Base-by-base conservation (phyloP, 352 stramenopile species). In the Globisporangium splendens region DNA sequence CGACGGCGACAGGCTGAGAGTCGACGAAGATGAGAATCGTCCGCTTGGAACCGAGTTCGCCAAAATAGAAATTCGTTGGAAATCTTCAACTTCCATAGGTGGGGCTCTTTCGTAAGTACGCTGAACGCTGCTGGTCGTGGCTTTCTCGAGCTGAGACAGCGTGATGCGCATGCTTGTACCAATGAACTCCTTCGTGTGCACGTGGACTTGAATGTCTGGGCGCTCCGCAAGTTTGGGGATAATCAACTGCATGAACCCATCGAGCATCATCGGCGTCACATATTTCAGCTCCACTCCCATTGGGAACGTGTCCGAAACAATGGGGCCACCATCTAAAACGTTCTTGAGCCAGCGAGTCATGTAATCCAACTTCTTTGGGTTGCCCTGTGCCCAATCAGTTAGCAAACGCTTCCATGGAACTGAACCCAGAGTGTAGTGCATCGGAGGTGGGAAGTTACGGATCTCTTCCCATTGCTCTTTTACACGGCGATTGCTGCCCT, bases 391-490 rank as follows among this genome's bases (percentile, higher is more conserved):
- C 86, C 86, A 95, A 49, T 95, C 86, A 31, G 83, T 89, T 2
- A 95, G 71, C 62, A 95, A 51, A 5, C 86, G 82, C 66, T 95
- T 95, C 83, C 86, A 95, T 1, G 86, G 86, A 28, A 92, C 85
- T 18, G 82, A 93, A 22, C 86, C 86, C 17, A 95, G 58, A 38
- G 72, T 83, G 69, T 93, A 95, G 54, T 92, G 82, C 83, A 95
- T 89, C 6, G 86, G 59, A 28, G 82, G 78, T 6, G 86, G 79
- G 58, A 74, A 93, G 56, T 91, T 95, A 42, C 82, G 83, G 67
- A 95, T 95, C 58, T 95, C 86, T 51, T 95, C 86, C 86, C 86
- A 95, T 50, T 93, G 83, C 38, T 95, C 86, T 57, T 93, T 95
- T 15, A 95, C 84, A 10, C 86, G 80, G 17, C 85, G 83, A 21